phyloP scores from a whole-genome alignment of 2,329 filamentous ascomycete genomes.

The Camillea tinctor region DNA sequence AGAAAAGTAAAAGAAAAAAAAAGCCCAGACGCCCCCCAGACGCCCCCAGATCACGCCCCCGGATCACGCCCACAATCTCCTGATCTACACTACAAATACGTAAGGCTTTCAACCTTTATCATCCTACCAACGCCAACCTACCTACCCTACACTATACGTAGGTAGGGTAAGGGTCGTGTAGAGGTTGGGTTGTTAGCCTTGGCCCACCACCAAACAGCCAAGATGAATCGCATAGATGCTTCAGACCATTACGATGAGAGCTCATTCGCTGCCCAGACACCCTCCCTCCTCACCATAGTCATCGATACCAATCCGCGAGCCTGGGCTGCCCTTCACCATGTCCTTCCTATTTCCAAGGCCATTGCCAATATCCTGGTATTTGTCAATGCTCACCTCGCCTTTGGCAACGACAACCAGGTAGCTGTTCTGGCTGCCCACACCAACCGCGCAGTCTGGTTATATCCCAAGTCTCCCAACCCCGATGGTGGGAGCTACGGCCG shows the following conservation, averaged over 20 bases:
- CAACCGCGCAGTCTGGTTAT: constrained; percentile 85
- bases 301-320: constrained; percentile 96
- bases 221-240: constrained; percentile 56
- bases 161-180: neutral
- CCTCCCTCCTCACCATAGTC: constrained; percentile 85
- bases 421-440: constrained; percentile 88
- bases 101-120: too few species aligned
- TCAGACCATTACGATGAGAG: constrained; percentile 60
- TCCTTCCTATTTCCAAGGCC: constrained; percentile 77
- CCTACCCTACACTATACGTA: neutral
- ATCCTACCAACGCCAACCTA: neutral
- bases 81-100: too few species aligned
- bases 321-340: constrained; percentile 75
- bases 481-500: constrained; percentile 25
- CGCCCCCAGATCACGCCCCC: too few species aligned
- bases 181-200: neutral
- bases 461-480: constrained; percentile 57
- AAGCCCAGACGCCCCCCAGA: too few species aligned
- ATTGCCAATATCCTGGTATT: constrained; percentile 91
- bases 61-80: neutral
- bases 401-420: constrained; percentile 90
- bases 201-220: constrained; percentile 19
- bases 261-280: constrained; percentile 52
- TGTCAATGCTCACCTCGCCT: constrained; percentile 92
- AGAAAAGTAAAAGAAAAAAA: too few species aligned